Percentiles rank a stretch among this genome's conserved stretches.
phyloP scores from a whole-genome alignment of 164 flowering plant species.

The Saururus chinensis region DNA sequence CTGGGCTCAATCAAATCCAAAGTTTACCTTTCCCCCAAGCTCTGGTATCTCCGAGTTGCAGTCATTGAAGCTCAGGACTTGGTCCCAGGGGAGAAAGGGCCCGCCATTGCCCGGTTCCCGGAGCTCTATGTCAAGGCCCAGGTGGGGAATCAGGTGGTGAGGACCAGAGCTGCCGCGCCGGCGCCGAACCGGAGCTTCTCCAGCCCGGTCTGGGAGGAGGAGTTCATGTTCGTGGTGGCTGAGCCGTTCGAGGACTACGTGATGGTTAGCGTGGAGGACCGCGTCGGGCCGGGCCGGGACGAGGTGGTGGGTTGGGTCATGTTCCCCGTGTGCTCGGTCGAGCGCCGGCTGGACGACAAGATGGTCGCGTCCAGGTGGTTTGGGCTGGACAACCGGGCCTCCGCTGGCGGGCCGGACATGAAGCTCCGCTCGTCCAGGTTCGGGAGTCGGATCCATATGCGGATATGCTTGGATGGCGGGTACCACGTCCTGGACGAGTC shows the following conservation, averaged over 20 bases:
- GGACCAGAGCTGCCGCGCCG: slow-evolving; percentile 14
- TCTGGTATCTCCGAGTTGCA: slow-evolving; percentile 24
- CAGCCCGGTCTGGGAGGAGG: slow-evolving; percentile 65
- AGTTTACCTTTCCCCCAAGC: slow-evolving; percentile 26
- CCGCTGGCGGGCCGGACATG: slow-evolving; percentile 11
- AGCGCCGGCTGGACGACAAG: slow-evolving; percentile 48
- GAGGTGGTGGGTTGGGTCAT: slow-evolving; percentile 50
- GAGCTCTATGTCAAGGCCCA: slow-evolving; percentile 22
- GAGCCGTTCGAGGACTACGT: slow-evolving; percentile 29
- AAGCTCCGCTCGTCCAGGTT: slow-evolving; percentile 28
- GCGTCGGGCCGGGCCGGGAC: slow-evolving; percentile 41
- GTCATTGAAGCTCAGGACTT: slow-evolving; percentile 30
- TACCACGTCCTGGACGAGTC: slow-evolving; percentile 92
- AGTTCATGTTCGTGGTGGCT: slow-evolving; percentile 30
- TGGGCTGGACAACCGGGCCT: slow-evolving; percentile 37
- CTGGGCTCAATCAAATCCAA: slow-evolving; percentile 19
- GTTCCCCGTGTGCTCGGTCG: slow-evolving; percentile 43
- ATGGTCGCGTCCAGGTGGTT: slow-evolving; percentile 55
- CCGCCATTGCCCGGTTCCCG: slow-evolving; percentile 13
- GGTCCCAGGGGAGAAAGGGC: slow-evolving; percentile 16
- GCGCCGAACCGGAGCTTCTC: slow-evolving; percentile 10
- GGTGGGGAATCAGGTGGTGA: slow-evolving; percentile 20
- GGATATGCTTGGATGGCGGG: slow-evolving; percentile 27
- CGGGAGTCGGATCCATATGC: slow-evolving; percentile 63
- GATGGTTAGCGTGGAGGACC: slow-evolving; percentile 53